A percentile compares a stretch with the other conserved stretches of the same genome.
phyloP scores from a whole-genome alignment of 768 basidiomycete genomes.

The Tulasnella sp. region DNA sequence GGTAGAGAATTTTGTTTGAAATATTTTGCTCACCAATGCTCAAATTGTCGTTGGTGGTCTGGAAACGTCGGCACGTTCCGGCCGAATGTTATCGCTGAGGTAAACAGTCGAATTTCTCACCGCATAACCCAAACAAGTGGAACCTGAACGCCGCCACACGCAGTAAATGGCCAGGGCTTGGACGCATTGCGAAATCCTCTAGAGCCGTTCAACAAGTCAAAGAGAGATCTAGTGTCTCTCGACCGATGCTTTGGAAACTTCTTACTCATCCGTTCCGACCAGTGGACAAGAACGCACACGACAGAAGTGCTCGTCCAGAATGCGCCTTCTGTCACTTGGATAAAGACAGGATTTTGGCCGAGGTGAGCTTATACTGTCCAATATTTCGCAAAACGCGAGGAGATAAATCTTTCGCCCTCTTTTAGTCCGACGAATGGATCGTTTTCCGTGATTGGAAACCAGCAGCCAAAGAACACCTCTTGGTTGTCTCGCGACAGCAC shows the following conservation, averaged over 20 bases:
- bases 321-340: neutral
- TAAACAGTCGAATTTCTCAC: neutral
- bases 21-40: neutral
- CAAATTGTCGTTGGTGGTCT: neutral
- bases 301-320: neutral
- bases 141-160: neutral
- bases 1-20: neutral
- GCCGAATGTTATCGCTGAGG: neutral
- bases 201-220: too few relatives aligned
- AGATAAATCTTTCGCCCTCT: neutral
- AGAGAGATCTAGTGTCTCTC: too few relatives aligned
- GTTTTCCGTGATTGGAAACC: conserved; percentile 29
- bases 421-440: neutral
- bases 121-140: neutral
- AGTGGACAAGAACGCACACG: neutral
- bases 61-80: neutral
- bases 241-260: neutral
- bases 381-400: neutral
- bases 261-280: neutral
- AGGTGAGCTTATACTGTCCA: neutral
- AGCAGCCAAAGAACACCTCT: conserved; percentile 27
- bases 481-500: conserved; percentile 29
- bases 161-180: neutral
- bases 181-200: neutral
- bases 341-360: neutral